phyloP scores from a whole-genome alignment of 371 early-diverging fungal genomes.

The Sporodiniella umbellata region DNA sequence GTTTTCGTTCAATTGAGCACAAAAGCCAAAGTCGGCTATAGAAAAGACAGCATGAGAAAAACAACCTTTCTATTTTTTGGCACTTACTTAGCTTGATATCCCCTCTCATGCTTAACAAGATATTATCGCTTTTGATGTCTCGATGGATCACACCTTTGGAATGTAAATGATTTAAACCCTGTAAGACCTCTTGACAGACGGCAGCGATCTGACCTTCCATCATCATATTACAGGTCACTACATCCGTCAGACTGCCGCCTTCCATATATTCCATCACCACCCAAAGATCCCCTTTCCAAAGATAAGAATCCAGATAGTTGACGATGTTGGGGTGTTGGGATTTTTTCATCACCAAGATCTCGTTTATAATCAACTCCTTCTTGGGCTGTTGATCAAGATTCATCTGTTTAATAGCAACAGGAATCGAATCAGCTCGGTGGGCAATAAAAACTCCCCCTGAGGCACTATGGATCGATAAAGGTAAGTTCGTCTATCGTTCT shows the following conservation, averaged over 20 bases:
- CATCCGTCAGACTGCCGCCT: conserved; percentile 75
- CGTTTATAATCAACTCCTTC: conserved; percentile 84
- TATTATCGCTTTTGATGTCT: conserved; percentile 89
- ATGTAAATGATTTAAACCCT: conserved; percentile 55
- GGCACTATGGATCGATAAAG: conserved; percentile 15
- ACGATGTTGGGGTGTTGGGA: conserved; percentile 74
- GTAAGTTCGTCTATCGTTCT: not conserved
- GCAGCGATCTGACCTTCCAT: conserved; percentile 81
- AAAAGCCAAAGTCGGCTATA: conserved; percentile 81
- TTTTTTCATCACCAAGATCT: conserved; percentile 75
- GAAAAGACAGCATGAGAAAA: not conserved
- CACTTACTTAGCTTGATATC: conserved; percentile 68
- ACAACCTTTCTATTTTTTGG: too few relatives aligned
- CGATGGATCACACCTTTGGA: conserved; percentile 81
- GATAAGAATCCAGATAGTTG: conserved; percentile 74
- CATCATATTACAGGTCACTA: conserved; percentile 72
- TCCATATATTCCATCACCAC: conserved; percentile 87
- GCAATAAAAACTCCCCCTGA: conserved; percentile 64
- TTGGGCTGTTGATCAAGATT: conserved; percentile 80
- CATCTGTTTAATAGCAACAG: conserved; percentile 84
- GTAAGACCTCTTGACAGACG: conserved; percentile 63
- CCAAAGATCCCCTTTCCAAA: conserved; percentile 71
- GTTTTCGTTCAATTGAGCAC: conserved; percentile 69
- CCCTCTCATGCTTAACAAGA: conserved; percentile 70
- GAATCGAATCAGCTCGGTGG: conserved; percentile 38